These are phyloP conservation scores for Takakia lepidozioides DNA, from an alignment of 225 moss, liverwort and hornwort species.

Conservation along the genomic window DNA sequence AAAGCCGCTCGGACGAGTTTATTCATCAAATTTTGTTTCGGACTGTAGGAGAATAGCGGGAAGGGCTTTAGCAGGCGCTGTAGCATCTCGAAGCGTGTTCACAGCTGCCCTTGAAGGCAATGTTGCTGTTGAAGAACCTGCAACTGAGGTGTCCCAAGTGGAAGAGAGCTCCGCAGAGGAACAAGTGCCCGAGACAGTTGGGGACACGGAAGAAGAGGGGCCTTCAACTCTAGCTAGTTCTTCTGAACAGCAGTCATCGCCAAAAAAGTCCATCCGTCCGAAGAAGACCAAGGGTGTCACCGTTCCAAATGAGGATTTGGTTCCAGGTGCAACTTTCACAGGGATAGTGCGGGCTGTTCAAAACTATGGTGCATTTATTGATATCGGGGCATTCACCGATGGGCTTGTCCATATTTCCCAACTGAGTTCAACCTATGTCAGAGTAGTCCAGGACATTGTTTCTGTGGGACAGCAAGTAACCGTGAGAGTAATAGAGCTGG, in stretches of 20 bases:
- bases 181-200: neutral
- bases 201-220: neutral
- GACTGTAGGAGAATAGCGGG: slow-evolving; percentile 2
- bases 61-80: neutral
- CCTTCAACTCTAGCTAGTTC: too few species aligned
- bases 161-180: slow-evolving; percentile 2
- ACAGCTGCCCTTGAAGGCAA: slow-evolving; percentile 31
- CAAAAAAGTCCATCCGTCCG: too few species aligned
- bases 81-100: slow-evolving; percentile 9
- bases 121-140: slow-evolving; percentile 45
- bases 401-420: slow-evolving; percentile 87
- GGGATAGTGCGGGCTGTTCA: slow-evolving; percentile 75
- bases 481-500: slow-evolving; percentile 69
- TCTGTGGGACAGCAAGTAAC: slow-evolving; percentile 65
- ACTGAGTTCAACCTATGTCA: slow-evolving; percentile 52
- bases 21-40: neutral
- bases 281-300: slow-evolving; percentile 15
- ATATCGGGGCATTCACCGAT: slow-evolving; percentile 88
- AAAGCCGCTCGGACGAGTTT: slow-evolving; percentile 14
- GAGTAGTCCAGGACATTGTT: slow-evolving; percentile 63
- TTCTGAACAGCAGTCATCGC: too few species aligned
- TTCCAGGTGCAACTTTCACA: slow-evolving; percentile 58
- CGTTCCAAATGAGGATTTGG: slow-evolving; percentile 53
- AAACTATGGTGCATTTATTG: slow-evolving; percentile 82
- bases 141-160: slow-evolving; percentile 2